Percentiles rank a stretch among this genome's conserved stretches.
Conservation (phyloP, 148 eudicot genomes). For the Vaccinium myrtillus region DNA sequence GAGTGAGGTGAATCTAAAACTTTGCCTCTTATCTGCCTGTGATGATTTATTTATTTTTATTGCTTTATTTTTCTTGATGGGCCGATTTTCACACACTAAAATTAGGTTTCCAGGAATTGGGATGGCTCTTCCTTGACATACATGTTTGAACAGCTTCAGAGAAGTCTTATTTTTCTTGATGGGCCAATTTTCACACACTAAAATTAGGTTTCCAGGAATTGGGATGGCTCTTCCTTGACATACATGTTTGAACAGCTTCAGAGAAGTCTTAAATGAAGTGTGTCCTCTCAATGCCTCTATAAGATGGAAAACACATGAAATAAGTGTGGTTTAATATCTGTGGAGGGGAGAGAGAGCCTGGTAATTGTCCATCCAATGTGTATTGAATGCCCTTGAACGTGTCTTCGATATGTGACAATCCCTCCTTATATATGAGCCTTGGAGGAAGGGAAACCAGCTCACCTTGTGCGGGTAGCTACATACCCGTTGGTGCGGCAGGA, state of each 20-base stretch:
- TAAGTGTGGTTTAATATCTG: neutral
- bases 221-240: too few relatives aligned
- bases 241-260: too few relatives aligned
- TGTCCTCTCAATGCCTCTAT: neutral
- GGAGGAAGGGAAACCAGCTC: neutral
- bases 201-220: conserved; percentile 1
- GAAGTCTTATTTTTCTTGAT: neutral
- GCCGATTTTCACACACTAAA: neutral
- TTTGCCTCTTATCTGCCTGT: neutral
- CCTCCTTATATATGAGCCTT: neutral
- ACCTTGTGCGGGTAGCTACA: neutral
- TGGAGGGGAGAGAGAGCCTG: neutral
- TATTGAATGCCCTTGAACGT: too few relatives aligned
- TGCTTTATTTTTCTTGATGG: neutral
- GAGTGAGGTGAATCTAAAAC: neutral
- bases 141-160: too few relatives aligned
- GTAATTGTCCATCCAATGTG: neutral
- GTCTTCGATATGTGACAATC: neutral
- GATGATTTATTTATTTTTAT: neutral
- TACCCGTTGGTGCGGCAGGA: neutral
- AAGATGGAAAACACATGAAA: neutral
- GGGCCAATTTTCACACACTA: neutral
- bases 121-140: too few relatives aligned
- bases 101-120: conserved; percentile 1
- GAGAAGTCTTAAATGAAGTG: too few relatives aligned